Conservation (phyloP, 495 filamentous ascomycete genomes). For the Tuber melanosporum region DNA sequence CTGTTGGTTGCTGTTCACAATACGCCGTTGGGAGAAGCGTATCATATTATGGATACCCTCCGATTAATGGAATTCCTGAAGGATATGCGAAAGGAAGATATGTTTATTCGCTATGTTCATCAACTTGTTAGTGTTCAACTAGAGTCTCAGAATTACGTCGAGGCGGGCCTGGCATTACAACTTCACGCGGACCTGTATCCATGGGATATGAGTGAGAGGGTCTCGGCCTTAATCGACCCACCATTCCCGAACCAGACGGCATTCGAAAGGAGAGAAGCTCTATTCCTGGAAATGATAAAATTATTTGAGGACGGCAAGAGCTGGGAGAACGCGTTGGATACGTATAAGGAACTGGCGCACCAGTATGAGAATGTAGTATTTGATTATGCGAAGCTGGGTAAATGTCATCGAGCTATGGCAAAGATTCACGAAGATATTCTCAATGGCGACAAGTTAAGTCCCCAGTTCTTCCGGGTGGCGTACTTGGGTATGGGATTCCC, state of each 20-base stretch:
- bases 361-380: slow-evolving; percentile 86
- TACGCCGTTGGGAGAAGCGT: slow-evolving; percentile 68
- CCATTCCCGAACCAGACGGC: slow-evolving; percentile 73
- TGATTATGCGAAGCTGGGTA: slow-evolving; percentile 85
- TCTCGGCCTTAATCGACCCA: slow-evolving; percentile 65
- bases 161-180: slow-evolving; percentile 82
- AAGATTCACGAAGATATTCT: slow-evolving; percentile 79
- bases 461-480: slow-evolving; percentile 84
- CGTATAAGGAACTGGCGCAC: slow-evolving; percentile 80
- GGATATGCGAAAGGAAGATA: slow-evolving; percentile 95
- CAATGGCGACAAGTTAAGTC: slow-evolving; percentile 67
- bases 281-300: slow-evolving; percentile 92
- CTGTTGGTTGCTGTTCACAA: slow-evolving; percentile 88
- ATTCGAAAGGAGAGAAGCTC: slow-evolving; percentile 85
- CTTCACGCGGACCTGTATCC: slow-evolving; percentile 90
- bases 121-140: slow-evolving; percentile 77
- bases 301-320: slow-evolving; percentile 87
- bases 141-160: slow-evolving; percentile 69
- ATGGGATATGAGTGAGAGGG: slow-evolving; percentile 69
- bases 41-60: slow-evolving; percentile 74
- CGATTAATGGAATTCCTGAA: slow-evolving; percentile 93
- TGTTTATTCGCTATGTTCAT: slow-evolving; percentile 94
- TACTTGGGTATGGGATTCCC: slow-evolving; percentile 93
- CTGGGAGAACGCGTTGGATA: slow-evolving; percentile 82
- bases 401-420: slow-evolving; percentile 84